Conservation (phyloP, 2,329 filamentous ascomycete species). For the Xylariaceae sp. region DNA sequence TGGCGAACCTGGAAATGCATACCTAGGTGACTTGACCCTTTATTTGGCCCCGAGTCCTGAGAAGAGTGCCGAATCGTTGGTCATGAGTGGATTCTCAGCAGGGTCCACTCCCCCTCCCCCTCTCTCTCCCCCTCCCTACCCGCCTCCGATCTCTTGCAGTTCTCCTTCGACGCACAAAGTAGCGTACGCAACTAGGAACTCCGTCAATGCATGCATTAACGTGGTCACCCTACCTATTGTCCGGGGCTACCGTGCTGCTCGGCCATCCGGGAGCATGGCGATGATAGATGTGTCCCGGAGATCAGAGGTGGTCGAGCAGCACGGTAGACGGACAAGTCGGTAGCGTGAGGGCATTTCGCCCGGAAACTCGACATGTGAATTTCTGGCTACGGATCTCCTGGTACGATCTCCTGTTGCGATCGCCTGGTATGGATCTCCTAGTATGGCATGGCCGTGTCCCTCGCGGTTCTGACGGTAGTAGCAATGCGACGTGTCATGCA, state of each 20-base stretch:
- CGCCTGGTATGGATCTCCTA: background rate
- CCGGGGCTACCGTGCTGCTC: no score
- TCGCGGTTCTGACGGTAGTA: slow-evolving; percentile 6
- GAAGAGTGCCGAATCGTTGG: background rate
- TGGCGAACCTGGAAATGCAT: background rate
- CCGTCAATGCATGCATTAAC: no score
- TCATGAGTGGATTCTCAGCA: slow-evolving; percentile 1
- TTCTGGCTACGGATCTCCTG: background rate
- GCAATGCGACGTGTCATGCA: slow-evolving; percentile 10
- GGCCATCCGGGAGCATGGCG: no score
- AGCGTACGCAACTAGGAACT: no score
- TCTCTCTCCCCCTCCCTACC: background rate
- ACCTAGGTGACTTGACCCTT: background rate
- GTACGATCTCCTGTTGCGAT: background rate
- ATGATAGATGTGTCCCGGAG: no score
- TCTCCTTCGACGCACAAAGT: background rate
- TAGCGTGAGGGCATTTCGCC: background rate
- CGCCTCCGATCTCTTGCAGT: background rate
- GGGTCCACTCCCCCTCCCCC: background rate
- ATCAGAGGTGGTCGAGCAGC: no score
- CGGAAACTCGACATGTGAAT: slow-evolving; percentile 11
- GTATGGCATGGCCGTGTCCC: no score
- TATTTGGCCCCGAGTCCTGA: background rate
- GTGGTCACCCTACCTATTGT: no score
- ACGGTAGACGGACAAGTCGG: no score